Evolutionary conservation across 1,139 yeast species (phyloP).

Genomic region (Saccharomycopsis phalli): DNA sequence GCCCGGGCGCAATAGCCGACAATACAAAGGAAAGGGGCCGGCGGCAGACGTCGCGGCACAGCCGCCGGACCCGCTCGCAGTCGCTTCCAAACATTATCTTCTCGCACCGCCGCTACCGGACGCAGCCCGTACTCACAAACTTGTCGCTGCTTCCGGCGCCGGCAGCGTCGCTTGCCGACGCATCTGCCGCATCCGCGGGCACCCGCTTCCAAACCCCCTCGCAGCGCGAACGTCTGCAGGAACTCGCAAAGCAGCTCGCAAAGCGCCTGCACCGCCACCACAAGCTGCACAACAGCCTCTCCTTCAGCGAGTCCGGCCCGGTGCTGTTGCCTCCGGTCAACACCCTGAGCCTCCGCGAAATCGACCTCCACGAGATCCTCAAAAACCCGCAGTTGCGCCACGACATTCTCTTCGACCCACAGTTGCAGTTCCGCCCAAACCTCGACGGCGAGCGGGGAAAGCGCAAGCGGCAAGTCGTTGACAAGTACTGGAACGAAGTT

Average conservation of each 20-base stretch:
- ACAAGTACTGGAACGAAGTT: slow-evolving; percentile 76
- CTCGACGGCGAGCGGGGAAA: slow-evolving; percentile 85
- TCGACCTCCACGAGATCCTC: slow-evolving; percentile 80
- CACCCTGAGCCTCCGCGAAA: slow-evolving; percentile 72
- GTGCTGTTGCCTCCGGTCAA: slow-evolving; percentile 75
- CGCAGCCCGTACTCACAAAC: slow-evolving; percentile 15
- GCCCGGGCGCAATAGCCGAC: background rate
- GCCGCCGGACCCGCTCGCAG: slow-evolving; percentile 26
- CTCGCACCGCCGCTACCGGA: slow-evolving; percentile 26
- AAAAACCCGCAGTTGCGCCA: slow-evolving; percentile 91
- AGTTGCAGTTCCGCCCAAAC: slow-evolving; percentile 85
- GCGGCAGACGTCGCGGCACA: background rate
- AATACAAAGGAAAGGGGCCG: background rate
- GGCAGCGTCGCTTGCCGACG: slow-evolving; percentile 6
- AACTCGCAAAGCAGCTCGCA: background rate
- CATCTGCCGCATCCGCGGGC: background rate
- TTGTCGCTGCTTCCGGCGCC: slow-evolving; percentile 1
- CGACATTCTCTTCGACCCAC: slow-evolving; percentile 88
- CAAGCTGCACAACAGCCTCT: slow-evolving; percentile 21
- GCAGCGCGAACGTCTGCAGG: slow-evolving; percentile 2
- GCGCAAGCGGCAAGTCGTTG: slow-evolving; percentile 66
- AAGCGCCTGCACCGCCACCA: slow-evolving; percentile 23
- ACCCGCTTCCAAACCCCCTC: slow-evolving; percentile 6
- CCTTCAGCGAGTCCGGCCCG: slow-evolving; percentile 12
- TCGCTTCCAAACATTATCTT: slow-evolving; percentile 31